phyloP scores from a whole-genome alignment of 768 basidiomycete genomes.

The Nevesoporus exiguus region DNA sequence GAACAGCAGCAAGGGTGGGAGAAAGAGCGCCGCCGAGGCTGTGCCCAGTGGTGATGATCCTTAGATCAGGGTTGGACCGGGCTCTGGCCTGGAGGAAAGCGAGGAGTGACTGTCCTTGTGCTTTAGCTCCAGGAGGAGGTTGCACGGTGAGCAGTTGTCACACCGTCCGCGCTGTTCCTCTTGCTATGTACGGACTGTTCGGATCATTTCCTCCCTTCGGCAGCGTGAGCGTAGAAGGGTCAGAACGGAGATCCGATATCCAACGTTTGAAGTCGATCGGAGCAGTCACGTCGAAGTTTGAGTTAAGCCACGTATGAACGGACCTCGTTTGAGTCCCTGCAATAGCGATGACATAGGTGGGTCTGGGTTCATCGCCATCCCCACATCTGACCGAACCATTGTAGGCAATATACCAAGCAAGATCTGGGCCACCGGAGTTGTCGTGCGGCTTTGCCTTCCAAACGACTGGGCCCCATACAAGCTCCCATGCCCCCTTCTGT shows the following conservation, averaged over 20 bases:
- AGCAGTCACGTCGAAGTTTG: conserved; percentile 5
- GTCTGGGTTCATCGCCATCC: not conserved
- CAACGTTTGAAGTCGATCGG: conserved; percentile 8
- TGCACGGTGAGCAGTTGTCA: not conserved
- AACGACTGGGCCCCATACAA: conserved; percentile 12
- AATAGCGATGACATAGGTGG: conserved; percentile 13
- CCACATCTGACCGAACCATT: not conserved
- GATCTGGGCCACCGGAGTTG: conserved; percentile 2
- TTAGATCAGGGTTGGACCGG: not conserved
- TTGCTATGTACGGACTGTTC: not conserved
- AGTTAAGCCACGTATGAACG: not conserved
- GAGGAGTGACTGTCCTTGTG: not conserved
- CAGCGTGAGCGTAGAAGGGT: not conserved
- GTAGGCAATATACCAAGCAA: conserved; percentile 11
- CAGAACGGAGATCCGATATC: not conserved
- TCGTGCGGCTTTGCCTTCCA: conserved; percentile 1
- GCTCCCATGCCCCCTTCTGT: not conserved
- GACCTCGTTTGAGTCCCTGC: conserved; percentile 6
- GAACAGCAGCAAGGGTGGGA: conserved; percentile 7
- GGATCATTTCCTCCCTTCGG: not conserved
- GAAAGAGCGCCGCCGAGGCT: conserved; percentile 12
- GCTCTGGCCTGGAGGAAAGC: not conserved
- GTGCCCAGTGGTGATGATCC: conserved; percentile 12
- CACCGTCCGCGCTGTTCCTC: conserved; percentile 1
- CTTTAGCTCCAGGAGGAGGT: not conserved